Conservation (phyloP, 192 early-diverging fungal species). For the Coemansia brasiliensis region DNA sequence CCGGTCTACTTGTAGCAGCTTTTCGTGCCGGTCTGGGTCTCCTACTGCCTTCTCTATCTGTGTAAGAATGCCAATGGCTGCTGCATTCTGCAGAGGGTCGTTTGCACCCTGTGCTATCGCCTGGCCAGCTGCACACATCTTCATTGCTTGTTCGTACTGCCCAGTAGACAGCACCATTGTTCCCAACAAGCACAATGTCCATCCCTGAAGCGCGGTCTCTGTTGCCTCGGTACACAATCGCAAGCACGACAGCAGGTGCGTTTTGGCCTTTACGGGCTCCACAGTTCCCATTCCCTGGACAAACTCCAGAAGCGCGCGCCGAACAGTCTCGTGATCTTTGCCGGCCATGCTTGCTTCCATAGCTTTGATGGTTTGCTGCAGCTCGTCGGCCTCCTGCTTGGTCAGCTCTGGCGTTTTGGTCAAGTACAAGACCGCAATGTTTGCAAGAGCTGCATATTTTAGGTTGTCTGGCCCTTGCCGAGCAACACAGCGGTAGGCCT, state of each 20-base stretch:
- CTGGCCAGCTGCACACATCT: slow-evolving; percentile 45
- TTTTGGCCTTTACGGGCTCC: slow-evolving; percentile 44
- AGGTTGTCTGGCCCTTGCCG: slow-evolving; percentile 10
- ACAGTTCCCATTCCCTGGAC: slow-evolving; percentile 23
- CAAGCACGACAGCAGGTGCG: slow-evolving; percentile 36
- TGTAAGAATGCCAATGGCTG: slow-evolving; percentile 43
- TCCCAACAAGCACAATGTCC: slow-evolving; percentile 43
- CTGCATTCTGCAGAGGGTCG: slow-evolving; percentile 48
- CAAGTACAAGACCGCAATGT: slow-evolving; percentile 17
- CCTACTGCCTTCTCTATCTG: slow-evolving; percentile 40
- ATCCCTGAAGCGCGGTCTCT: slow-evolving; percentile 35
- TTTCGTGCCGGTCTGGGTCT: slow-evolving; percentile 26
- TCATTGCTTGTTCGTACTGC: slow-evolving; percentile 49
- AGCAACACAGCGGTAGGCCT: slow-evolving; percentile 34
- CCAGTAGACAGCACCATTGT: slow-evolving; percentile 40
- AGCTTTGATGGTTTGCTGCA: slow-evolving; percentile 1
- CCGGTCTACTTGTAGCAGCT: slow-evolving; percentile 36
- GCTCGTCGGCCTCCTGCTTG: not conserved
- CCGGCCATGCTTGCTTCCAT: slow-evolving; percentile 4
- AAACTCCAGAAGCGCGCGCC: slow-evolving; percentile 26
- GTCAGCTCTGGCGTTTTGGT: slow-evolving; percentile 1
- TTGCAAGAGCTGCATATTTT: slow-evolving; percentile 24
- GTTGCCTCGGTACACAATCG: slow-evolving; percentile 23
- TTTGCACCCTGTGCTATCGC: slow-evolving; percentile 38
- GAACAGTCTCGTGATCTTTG: slow-evolving; percentile 13